A percentile compares a stretch with the other conserved stretches of the same genome.
phyloP scores from a whole-genome alignment of 805 yeast species.

The Candida palmyrensis region DNA sequence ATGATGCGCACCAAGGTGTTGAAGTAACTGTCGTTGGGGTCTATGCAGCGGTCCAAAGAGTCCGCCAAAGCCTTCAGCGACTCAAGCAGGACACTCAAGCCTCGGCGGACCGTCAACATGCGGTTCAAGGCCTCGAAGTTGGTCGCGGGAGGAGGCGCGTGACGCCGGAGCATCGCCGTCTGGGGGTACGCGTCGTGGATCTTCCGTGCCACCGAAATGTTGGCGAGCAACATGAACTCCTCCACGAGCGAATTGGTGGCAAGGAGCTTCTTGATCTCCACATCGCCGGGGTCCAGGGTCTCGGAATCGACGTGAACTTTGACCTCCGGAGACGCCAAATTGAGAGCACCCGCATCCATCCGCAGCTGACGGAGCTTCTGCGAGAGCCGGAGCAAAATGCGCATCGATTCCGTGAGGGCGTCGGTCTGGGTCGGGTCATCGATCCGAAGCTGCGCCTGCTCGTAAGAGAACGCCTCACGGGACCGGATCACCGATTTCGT shows the following conservation, averaged over 20 bases:
- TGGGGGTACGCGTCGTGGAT: conserved; percentile 93
- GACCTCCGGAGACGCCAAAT: conserved; percentile 96
- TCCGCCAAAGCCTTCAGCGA: conserved; percentile 90
- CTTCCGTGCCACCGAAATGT: conserved; percentile 90
- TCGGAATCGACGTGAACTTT: conserved; percentile 96
- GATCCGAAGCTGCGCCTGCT: conserved; percentile 85
- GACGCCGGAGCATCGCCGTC: conserved; percentile 97
- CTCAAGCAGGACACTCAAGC: conserved; percentile 70
- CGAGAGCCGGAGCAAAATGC: conserved; percentile 74
- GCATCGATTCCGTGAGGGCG: conserved; percentile 84
- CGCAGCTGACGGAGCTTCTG: conserved; percentile 80
- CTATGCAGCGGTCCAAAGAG: conserved; percentile 83
- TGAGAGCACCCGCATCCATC: conserved; percentile 92
- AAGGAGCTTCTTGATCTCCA: conserved; percentile 79
- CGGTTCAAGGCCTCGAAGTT: conserved; percentile 88
- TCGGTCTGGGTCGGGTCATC: conserved; percentile 75
- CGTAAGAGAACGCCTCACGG: conserved; percentile 91
- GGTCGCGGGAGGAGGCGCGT: conserved; percentile 94
- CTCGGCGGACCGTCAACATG: conserved; percentile 77
- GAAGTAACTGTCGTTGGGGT: conserved; percentile 80
- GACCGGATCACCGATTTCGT: conserved; percentile 88
- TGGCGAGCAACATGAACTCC: conserved; percentile 97
- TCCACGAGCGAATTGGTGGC: conserved; percentile 96
- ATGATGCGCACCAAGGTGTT: conserved; percentile 90
- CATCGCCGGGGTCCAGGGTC: conserved; percentile 94